Base-by-base conservation (phyloP, 1,284 basidiomycete genomes). In the Cystobasidium slooffiae region DNA sequence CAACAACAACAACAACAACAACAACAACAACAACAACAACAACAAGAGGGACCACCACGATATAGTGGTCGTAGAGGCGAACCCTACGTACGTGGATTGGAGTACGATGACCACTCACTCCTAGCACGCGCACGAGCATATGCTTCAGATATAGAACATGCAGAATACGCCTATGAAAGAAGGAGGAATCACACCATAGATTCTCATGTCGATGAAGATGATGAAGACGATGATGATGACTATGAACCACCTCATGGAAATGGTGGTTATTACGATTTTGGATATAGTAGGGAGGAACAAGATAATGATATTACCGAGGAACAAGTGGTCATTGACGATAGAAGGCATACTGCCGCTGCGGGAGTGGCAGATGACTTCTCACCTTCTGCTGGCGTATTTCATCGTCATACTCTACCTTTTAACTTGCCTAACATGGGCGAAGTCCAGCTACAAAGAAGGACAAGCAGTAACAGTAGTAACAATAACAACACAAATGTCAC, bases 381-480 rank as follows among this genome's bases (percentile, higher is more conserved):
- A 20, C 70, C 70, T 24, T 73, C 70, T 16, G 52, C 62, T 22
- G 70, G 51, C 39, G 70, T 73, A 0, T 65, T 73, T 43, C 70
- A 73, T 63, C 22, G 43, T 31, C 70, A 73, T 59, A 73, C 70
- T 39, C 62, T 73, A 18, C 70, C 70, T 3, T 73, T 73, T 52
- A 58, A 46, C 37, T 53, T 73, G 5, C 70, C 70, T 16, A 52
- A 59, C 41, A 62, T 59, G 47, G 70, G 53, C 16, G 56, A 59
- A 43, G 46, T 66, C 41, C 63, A 66, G 41, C 37, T 66, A 49
- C 64, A 66, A 53, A 9, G 64, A 43, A 51, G 64, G 53, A 22
- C 64, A 41, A 66, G 64, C 51, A 53, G 53, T 44, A 66, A 22
- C n/a, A 51, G 31, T 41, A 66, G n/a, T 53, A 66, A 31, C 14